phyloP scores from a whole-genome alignment of 2,329 filamentous ascomycete genomes.

The Neospermospora avenae region DNA sequence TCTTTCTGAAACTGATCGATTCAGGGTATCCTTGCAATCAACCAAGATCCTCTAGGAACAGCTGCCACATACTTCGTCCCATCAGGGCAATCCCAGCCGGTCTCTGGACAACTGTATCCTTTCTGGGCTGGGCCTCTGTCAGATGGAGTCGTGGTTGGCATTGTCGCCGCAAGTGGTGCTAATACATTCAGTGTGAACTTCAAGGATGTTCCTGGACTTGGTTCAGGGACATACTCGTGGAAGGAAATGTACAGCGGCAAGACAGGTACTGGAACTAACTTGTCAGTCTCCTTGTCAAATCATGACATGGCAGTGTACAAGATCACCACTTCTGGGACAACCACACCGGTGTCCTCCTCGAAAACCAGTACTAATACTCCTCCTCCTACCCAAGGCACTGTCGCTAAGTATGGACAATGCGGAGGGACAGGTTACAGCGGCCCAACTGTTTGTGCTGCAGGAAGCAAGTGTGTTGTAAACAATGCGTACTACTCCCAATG shows the following conservation, averaged over 20 bases:
- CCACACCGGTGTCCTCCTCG: no score
- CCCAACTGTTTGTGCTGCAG: conserved; percentile 18
- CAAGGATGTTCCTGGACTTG: neutral
- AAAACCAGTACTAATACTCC: no score
- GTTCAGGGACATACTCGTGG: neutral
- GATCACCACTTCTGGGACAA: neutral
- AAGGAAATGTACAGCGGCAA: neutral
- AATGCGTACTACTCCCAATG: conserved; percentile 20
- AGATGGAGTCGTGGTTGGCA: neutral
- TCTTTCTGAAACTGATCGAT: neutral
- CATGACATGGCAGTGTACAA: neutral
- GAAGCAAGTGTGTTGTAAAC: conserved; percentile 22
- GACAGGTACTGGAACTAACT: neutral
- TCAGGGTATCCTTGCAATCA: conserved; percentile 11
- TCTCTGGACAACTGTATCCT: neutral
- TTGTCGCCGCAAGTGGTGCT: neutral
- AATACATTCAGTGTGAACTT: neutral
- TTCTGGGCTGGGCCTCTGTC: neutral
- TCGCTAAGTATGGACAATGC: conserved; percentile 28
- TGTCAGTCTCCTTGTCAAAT: neutral
- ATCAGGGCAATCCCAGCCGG: neutral
- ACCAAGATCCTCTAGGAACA: conserved; percentile 32
- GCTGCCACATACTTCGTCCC: neutral
- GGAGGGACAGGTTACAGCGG: conserved; percentile 23
- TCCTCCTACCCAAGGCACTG: conserved; percentile 2